phyloP scores from a whole-genome alignment of 2,329 filamentous ascomycete genomes.

The Westerdykella aurantiaca region DNA sequence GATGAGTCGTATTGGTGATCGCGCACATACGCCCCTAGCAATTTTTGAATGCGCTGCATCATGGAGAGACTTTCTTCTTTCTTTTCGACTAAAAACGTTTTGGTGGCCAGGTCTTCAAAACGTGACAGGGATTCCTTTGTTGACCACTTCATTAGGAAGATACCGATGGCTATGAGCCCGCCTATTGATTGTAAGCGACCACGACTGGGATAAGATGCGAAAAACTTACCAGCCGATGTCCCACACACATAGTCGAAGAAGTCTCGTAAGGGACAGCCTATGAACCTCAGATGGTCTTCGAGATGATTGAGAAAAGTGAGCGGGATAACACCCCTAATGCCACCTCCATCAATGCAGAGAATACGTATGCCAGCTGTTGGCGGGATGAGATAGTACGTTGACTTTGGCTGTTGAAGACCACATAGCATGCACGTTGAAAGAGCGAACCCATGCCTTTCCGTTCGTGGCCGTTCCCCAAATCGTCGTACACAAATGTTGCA shows the following conservation, averaged over 20 bases:
- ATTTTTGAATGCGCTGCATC: slow-evolving; percentile 10
- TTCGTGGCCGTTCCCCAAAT: slow-evolving; percentile 16
- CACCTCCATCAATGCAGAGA: slow-evolving; percentile 36
- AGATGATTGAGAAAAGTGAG: slow-evolving; percentile 15
- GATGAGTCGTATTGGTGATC: slow-evolving; percentile 20
- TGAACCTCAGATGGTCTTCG: slow-evolving; percentile 7
- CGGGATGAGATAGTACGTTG: slow-evolving; percentile 22
- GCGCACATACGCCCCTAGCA: slow-evolving; percentile 17
- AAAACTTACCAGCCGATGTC: slow-evolving; percentile 20
- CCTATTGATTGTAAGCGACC: slow-evolving; percentile 9
- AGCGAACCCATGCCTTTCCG: slow-evolving; percentile 17
- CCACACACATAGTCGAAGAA: slow-evolving; percentile 24
- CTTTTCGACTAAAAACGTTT: slow-evolving; percentile 13
- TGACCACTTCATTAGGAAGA: slow-evolving; percentile 24
- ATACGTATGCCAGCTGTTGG: slow-evolving; percentile 30
- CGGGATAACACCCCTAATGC: slow-evolving; percentile 20
- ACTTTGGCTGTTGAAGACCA: slow-evolving; percentile 7
- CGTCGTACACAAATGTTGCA: slow-evolving; percentile 31
- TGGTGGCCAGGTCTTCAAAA: slow-evolving; percentile 18
- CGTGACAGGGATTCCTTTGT: slow-evolving; percentile 12
- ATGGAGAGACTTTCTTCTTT: slow-evolving; percentile 7
- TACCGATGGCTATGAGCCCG: slow-evolving; percentile 20
- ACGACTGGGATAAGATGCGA: not conserved
- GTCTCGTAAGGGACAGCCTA: slow-evolving; percentile 13
- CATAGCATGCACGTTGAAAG: slow-evolving; percentile 28